A percentile compares a stretch with the other conserved stretches of the same genome.
These are phyloP conservation scores for Raphanus hybrid DNA, from an alignment of 441 rosid genomes.

Conservation along the genomic window DNA sequence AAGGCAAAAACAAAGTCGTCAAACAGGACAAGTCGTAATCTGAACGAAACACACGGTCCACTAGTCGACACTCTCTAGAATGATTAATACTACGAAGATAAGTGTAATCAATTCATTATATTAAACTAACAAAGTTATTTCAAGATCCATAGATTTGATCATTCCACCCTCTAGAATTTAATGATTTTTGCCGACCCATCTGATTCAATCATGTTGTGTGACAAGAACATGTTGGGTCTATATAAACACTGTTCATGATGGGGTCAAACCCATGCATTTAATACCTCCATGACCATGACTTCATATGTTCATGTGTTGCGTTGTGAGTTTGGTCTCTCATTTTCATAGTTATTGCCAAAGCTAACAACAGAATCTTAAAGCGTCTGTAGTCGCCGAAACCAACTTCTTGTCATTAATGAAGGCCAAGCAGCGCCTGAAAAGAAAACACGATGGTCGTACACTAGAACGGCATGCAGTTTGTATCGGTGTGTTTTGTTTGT, in stretches of 20 bases:
- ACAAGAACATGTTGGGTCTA: conserved; percentile 41
- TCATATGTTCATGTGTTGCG: conserved; percentile 32
- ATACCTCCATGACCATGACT: conserved; percentile 28
- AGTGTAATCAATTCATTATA: not conserved
- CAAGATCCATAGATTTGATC: conserved; percentile 22
- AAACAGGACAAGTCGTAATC: conserved; percentile 6
- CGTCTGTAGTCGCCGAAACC: conserved; percentile 33
- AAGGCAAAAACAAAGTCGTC: not conserved
- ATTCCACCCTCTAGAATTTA: conserved; percentile 11
- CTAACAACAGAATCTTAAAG: conserved; percentile 24
- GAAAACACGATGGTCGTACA: not conserved
- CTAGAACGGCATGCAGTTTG: conserved; percentile 21
- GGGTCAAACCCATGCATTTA: conserved; percentile 40
- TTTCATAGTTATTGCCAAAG: conserved; percentile 39
- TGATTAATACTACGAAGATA: conserved; percentile 9
- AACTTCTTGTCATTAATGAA: conserved; percentile 31
- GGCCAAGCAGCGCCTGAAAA: not conserved
- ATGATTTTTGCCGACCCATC: conserved; percentile 33
- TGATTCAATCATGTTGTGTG: conserved; percentile 35
- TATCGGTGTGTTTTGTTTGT: not conserved
- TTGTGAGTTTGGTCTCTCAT: conserved; percentile 18
- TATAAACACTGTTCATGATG: conserved; percentile 34
- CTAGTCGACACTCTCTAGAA: conserved; percentile 10
- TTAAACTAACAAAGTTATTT: not conserved
- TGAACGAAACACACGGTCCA: conserved; percentile 6